phyloP scores from a whole-genome alignment of 345 rosid genomes.

The Trapa bicornis region DNA sequence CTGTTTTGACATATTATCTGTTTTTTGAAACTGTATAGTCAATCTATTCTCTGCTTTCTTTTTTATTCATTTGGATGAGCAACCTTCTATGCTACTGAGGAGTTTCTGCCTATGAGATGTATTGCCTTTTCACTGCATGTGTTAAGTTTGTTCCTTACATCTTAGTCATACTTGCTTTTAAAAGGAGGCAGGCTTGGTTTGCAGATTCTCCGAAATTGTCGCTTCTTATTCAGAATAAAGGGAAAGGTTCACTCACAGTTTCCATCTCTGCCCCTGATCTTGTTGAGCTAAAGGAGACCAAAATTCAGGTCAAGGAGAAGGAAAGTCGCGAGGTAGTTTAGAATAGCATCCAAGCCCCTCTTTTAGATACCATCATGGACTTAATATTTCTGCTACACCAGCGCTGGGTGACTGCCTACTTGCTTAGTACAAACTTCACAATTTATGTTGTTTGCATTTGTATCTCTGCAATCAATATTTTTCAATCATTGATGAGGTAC shows the following conservation, averaged over 20 bases:
- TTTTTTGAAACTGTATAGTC: not conserved
- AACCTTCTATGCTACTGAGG: not conserved
- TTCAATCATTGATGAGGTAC: not conserved
- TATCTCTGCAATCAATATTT: not conserved
- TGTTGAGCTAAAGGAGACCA: not conserved
- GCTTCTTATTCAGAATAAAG: constrained; percentile 63
- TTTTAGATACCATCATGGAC: not conserved
- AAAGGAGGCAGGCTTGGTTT: constrained; percentile 6
- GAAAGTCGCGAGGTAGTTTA: not conserved
- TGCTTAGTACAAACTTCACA: not conserved
- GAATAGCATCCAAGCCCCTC: not conserved
- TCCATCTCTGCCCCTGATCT: constrained; percentile 43
- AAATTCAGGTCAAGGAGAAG: not conserved
- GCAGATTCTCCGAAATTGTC: constrained; percentile 61
- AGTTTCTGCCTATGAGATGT: not conserved
- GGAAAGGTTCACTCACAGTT: constrained; percentile 30
- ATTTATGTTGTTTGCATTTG: not conserved
- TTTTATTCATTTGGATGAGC: no score
- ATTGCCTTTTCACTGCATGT: not conserved
- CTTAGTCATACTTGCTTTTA: not conserved
- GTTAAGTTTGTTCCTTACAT: not conserved
- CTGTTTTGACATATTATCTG: not conserved
- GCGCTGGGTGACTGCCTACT: not conserved
- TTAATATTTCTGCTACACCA: not conserved
- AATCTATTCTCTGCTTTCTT: not conserved